Evolutionary conservation across 257 asterid species (phyloP), one percentile per base, ranked within the genome.

Genomic region (Vinca minor): DNA sequence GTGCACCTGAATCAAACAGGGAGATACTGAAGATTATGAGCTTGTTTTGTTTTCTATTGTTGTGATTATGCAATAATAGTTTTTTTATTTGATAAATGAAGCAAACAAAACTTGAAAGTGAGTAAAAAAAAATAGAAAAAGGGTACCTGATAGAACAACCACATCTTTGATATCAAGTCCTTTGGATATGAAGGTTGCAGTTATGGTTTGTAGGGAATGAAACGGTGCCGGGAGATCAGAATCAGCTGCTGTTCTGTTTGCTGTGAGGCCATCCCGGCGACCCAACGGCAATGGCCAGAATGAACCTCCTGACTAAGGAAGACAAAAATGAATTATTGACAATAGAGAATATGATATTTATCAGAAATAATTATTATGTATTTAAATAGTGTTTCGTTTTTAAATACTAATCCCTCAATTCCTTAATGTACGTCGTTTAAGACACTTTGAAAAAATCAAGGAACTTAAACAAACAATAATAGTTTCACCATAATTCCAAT

Each of bases 221-320:
- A 73, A 62, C 10, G 96, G 95, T 12, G 89, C 71, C 0, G 96
- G 96, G 58, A 88, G 79, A 32, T 84, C 82, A 18, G 72, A 68
- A 73, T 81, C 82, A 45, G 95, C 96, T 18, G 86, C 88, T 36
- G 58, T 61, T 68, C 69, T 68, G 32, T 59, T 84, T 13, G 96
- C 95, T 10, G 84, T 86, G 41, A 76, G 69, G 65, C 92, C 85
- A 68, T 88, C 96, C 73, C 92, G 81, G 65, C 96, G 91, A 0
- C 95, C 96, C 76, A 86, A 70, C 7, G 74, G 34, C 25, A 86
- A 82, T 4, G 63, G 47, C 92, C 89, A 84, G 55, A 42, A 84
- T 7, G 85, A 84, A 32, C 96, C 96, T 68, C 93, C 90, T 15
- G 64, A 38, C 96, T 86, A 7, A 15, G 17, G 7, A 52, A 11